Base-by-base conservation (phyloP, 345 rosid genomes). In the Erucastrum elatum region DNA sequence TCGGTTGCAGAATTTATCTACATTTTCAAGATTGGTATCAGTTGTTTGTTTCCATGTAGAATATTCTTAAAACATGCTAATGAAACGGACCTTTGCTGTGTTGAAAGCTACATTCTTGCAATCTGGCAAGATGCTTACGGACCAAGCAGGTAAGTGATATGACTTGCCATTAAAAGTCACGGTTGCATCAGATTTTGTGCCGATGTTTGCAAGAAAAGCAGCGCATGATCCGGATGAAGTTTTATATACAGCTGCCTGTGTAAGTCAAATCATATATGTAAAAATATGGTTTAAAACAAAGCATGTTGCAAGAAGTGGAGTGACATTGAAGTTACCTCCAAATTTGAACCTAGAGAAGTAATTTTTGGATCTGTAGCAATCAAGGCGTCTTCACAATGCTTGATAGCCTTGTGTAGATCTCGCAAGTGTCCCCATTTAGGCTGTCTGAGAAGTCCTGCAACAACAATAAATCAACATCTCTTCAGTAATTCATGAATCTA, bases 351-450 rank as follows among this genome's bases (percentile, higher is more conserved):
- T 56, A 82, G 81, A 65, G 97, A 90, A 60, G 92, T 80, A 77
- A 83, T 77, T 37, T 75, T 62, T 41, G 98, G 98, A 81, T 92
- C 98, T 44, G 93, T 83, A 21, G 94, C 89, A 51, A 92, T 41
- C 77, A 94, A 12, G 39, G 97, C 91, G 15, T 75, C 85, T 85
- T 90, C 94, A 53, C 97, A 94, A 81, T 92, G 97, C 85, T 94
- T 92, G 70, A 94, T 85, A 72, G 98, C 91, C 85, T 88, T 92
- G 46, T 94, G 98, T 82, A 94, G 74, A 75, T 94, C 98, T 77
- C 82, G 86, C 46, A 94, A 84, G 80, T 94, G 98, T 30, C 98
- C 98, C 91, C 94, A 94, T 74, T 94, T 94, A n/a, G 98, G 98
- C 76, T 94, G 97, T 75, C 94, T 88, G 51, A 84, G 78, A 75